Evolutionary conservation across 306 rosid genomes (phyloP), one percentile per base, ranked within the genome.

Genomic region (Fagus sylvatica): DNA sequence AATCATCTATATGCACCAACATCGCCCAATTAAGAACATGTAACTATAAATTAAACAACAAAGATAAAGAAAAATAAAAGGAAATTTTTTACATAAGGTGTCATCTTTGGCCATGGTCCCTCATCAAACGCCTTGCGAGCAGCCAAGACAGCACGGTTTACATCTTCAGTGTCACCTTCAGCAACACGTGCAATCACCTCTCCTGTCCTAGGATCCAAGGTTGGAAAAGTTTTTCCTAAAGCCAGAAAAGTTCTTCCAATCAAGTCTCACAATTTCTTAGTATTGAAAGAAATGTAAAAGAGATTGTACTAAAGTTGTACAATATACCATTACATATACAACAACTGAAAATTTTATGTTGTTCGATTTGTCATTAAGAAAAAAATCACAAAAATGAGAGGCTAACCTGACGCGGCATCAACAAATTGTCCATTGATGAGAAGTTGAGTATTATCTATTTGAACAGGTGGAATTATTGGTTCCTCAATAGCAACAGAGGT

Each of bases 71-170:
- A 60, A 60, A 60, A 60, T 60, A 39, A 60, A 28, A 60, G 8
- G 40, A 37, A 32, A 17, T 16, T 6, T 4, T 13, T 36, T 80
- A 92, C 96, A 86, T 92, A 92, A 72, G 96, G 91, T 69, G 97
- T 83, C 97, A 92, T 89, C 87, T 37, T 92, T 33, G 97, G 96
- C 97, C 97, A 92, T 71, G 93, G 93, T 74, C 92, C 97, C 61
- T 88, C 90, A 72, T 90, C 96, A 79, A 92, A 92, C 19, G 97
- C 97, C 86, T 77, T 90, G 13, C 96, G 85, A 8, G 96, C 97
- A 37, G 93, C 90, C 16, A 81, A 74, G 55, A 90, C 97, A 33
- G 95, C 95, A 0, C 85, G 86, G 69, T 92, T 77, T 43, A 90
- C 68, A 77, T 92, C 96, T 86, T 82, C 90, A 28, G 55, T n/a